Evolutionary conservation across 371 early-diverging fungal genomes (phyloP), one percentile per base, ranked within the genome.

Genomic region (Mortierella sp.): DNA sequence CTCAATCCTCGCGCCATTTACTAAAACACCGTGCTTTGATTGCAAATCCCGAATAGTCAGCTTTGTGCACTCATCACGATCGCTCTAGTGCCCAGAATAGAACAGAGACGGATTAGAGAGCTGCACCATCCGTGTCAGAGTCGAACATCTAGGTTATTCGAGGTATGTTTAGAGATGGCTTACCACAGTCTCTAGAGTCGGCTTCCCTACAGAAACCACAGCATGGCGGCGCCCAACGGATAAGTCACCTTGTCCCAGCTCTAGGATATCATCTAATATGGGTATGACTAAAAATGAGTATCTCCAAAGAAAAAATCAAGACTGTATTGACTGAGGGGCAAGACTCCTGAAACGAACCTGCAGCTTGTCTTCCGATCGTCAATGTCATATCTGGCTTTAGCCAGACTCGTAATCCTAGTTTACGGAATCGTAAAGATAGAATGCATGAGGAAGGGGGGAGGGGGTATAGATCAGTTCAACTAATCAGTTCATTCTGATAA

Each of bases 381-480:
- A 76, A 18, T 9, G 77, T 68, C 53, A 43, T 52, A 21, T 68
- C 77, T 37, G 77, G 77, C 51, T 68, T 76, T 48, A 76, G 72
- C 77, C 77, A 76, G 4, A 76, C 21, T 12, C 77, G 68, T 2
- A 76, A 45, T 23, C 68, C 77, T 76, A 29, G 43, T 7, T 18
- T 15, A 23, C 28, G 23, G 37, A 51, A 18, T 64, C 26, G 9
- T n/a, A 7, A 44, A 19, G 21, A 44, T 14, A 7, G 21, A 37
- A 45, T n/a, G 44, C 37, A 37, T 37, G 37, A 9, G 9, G 48
- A 23, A 12, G 28, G 15, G 5, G 51, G 21, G 12, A 1, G 26
- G 28, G 3, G 3, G 5, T 37, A 37, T 37, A 5, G 37, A 37
- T 37, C 37, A 37, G 37, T 9, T 37, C 37, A 37, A 37, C 9